Conservation (phyloP, 768 basidiomycete genomes). For the Termitomyces sp. region DNA sequence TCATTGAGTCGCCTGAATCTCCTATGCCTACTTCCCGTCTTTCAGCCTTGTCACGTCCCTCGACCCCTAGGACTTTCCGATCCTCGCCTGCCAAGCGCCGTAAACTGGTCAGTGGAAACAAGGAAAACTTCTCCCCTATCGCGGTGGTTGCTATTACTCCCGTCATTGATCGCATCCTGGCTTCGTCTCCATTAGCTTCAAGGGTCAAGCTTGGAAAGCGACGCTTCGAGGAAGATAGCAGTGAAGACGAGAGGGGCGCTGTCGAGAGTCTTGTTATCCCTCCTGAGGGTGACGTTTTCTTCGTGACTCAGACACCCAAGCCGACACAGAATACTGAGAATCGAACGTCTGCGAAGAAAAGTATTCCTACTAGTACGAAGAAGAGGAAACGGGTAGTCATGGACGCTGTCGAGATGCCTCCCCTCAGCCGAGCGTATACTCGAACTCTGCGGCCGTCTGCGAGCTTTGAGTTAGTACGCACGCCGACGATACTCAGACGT, state of each 20-base stretch:
- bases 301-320: neutral
- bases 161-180: conserved; percentile 39
- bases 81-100: conserved; percentile 31
- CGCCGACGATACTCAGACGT: neutral
- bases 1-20: conserved; percentile 13
- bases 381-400: conserved; percentile 37
- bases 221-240: conserved; percentile 29
- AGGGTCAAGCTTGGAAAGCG: conserved; percentile 37
- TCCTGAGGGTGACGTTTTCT: conserved; percentile 11
- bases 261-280: conserved; percentile 6
- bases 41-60: conserved; percentile 14
- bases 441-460: conserved; percentile 4
- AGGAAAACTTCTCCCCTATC: conserved; percentile 55
- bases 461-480: conserved; percentile 2
- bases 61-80: conserved; percentile 25
- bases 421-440: conserved; percentile 8
- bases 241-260: conserved; percentile 25
- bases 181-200: conserved; percentile 20
- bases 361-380: conserved; percentile 3
- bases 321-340: neutral
- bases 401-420: conserved; percentile 19
- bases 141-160: conserved; percentile 20
- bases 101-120: conserved; percentile 32
- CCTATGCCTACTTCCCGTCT: conserved; percentile 13
- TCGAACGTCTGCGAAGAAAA: neutral